A percentile compares a stretch with the other conserved stretches of the same genome.
Conservation (phyloP, 202 grass and related monocot genomes). For the Setaria italica region DNA sequence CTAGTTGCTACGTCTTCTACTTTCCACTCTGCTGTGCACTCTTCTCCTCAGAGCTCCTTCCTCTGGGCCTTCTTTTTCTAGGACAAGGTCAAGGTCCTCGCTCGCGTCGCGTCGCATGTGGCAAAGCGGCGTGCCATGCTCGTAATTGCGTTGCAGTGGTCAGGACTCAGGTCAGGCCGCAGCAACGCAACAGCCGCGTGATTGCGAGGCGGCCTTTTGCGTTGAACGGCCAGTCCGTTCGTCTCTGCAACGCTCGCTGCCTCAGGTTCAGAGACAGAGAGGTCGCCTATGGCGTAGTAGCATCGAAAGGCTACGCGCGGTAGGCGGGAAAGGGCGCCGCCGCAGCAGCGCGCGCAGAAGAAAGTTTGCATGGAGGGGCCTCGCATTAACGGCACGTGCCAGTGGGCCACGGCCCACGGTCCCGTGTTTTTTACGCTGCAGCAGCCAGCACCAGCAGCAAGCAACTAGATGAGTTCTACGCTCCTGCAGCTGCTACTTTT, state of each 20-base stretch:
- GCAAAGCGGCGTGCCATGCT: slow-evolving; percentile 15
- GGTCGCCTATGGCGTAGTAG: slow-evolving; percentile 6
- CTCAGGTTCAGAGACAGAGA: background rate
- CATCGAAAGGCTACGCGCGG: slow-evolving; percentile 33
- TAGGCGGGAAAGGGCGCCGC: background rate
- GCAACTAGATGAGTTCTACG: too few species aligned
- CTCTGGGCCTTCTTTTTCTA: background rate
- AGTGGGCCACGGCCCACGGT: too few species aligned
- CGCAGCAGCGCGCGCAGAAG: background rate
- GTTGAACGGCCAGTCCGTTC: background rate
- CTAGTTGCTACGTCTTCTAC: background rate
- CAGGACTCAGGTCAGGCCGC: background rate
- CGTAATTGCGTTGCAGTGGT: background rate
- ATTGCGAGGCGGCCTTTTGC: background rate
- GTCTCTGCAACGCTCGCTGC: slow-evolving; percentile 14
- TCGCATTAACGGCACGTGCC: slow-evolving; percentile 23
- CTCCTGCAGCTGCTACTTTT: too few species aligned
- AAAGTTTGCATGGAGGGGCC: background rate
- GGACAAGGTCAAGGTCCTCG: slow-evolving; percentile 23
- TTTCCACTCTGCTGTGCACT: background rate
- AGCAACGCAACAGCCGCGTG: background rate
- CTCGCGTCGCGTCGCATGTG: background rate
- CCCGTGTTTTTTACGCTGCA: too few species aligned
- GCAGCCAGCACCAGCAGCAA: too few species aligned
- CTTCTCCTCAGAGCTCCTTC: background rate